A percentile compares a stretch with the other conserved stretches of the same genome.
Conservation (phyloP, 164 flowering plant species). For the Litsea cubeba region DNA sequence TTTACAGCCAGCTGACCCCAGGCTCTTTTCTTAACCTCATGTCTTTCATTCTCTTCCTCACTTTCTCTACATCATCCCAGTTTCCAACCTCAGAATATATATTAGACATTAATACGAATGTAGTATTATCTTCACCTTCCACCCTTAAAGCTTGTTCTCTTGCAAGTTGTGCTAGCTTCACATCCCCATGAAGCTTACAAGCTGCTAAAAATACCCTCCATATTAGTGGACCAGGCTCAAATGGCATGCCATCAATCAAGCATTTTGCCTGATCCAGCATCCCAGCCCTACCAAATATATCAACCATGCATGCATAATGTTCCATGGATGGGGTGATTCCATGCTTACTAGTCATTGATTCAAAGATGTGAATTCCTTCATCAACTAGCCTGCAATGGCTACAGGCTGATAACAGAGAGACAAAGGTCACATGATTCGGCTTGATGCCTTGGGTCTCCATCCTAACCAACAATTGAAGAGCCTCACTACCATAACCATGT, state of each 20-base stretch:
- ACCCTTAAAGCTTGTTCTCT: constrained; percentile 2
- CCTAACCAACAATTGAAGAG: constrained; percentile 17
- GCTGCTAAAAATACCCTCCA: constrained; percentile 25
- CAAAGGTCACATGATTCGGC: constrained; percentile 25
- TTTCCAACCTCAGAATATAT: constrained; percentile 20
- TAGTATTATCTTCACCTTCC: constrained; percentile 12
- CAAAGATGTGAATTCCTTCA: constrained; percentile 20
- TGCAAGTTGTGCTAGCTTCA: constrained; percentile 18
- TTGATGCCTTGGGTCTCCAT: constrained; percentile 21
- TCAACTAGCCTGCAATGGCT: constrained; percentile 29
- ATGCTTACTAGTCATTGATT: constrained; percentile 19
- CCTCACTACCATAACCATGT: constrained; percentile 23
- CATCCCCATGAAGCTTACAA: constrained; percentile 27
- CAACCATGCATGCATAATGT: constrained; percentile 34
- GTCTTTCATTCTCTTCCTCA: constrained; percentile 22
- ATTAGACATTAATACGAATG: constrained; percentile 19
- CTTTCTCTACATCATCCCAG: constrained; percentile 25
- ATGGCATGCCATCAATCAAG: constrained; percentile 32
- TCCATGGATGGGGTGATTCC: constrained; percentile 23
- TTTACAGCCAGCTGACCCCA: constrained; percentile 24
- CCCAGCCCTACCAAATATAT: constrained; percentile 29
- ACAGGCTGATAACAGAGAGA: constrained; percentile 23
- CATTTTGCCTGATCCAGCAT: constrained; percentile 23
- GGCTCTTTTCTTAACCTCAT: constrained; percentile 16
- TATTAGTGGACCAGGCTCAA: constrained; percentile 16